A percentile compares a stretch with the other conserved stretches of the same genome.
phyloP scores from a whole-genome alignment of 805 yeast species.

The Sugiyamaella chiloensis region DNA sequence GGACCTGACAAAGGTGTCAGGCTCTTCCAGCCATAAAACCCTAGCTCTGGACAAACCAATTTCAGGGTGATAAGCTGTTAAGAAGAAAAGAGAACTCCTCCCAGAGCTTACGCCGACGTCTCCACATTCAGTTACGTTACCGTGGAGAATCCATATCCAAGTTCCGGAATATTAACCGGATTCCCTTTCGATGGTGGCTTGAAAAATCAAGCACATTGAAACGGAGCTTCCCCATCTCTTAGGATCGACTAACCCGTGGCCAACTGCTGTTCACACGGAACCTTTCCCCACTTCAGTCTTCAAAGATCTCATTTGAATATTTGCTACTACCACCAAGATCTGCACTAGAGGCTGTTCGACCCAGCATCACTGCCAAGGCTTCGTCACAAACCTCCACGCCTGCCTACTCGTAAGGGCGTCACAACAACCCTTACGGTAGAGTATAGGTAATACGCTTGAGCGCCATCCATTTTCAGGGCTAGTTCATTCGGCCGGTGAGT shows the following conservation, averaged over 20 bases:
- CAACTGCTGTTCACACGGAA: conserved; percentile 44
- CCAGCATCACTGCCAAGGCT: conserved; percentile 42
- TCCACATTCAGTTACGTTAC: conserved; percentile 43
- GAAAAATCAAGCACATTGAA: conserved; percentile 37
- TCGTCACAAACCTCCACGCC: conserved; percentile 43
- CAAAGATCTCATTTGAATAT: conserved; percentile 43
- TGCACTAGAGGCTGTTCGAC: conserved; percentile 43
- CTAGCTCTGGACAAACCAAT: conserved; percentile 43
- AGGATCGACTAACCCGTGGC: conserved; percentile 45
- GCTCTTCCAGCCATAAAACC: conserved; percentile 42
- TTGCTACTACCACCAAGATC: conserved; percentile 45
- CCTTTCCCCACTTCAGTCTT: conserved; percentile 45
- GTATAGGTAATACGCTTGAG: conserved; percentile 43
- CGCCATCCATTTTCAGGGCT: conserved; percentile 44
- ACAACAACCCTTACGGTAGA: conserved; percentile 39
- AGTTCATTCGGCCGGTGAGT: conserved; percentile 53
- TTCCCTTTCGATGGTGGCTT: conserved; percentile 42
- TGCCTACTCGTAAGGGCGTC: conserved; percentile 42
- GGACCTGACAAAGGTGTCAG: conserved; percentile 38
- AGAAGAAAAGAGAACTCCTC: conserved; percentile 44
- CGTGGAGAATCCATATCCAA: conserved; percentile 42
- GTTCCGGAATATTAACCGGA: conserved; percentile 45
- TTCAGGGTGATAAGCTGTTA: conserved; percentile 43
- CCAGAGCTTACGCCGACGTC: conserved; percentile 44
- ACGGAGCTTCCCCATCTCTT: conserved; percentile 42